Evolutionary conservation across 177 flowering plant species (phyloP).

Genomic region (Vitis hybrid): DNA sequence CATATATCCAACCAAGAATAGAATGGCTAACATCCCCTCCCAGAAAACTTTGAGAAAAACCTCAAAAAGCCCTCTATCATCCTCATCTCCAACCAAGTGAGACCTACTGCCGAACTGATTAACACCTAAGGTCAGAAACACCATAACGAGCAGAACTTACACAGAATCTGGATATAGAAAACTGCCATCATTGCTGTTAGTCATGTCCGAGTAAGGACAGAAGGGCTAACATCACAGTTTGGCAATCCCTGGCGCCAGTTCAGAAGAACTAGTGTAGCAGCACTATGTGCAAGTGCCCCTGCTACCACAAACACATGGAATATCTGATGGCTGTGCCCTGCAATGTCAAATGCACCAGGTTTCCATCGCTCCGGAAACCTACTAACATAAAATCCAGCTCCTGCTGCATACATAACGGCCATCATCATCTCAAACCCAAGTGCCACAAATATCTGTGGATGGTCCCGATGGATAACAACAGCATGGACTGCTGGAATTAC

Average conservation of each 20-base stretch:
- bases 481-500: slow-evolving; percentile 82
- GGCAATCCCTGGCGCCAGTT: slow-evolving; percentile 60
- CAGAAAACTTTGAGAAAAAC: too few relatives aligned
- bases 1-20: too few relatives aligned
- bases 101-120: too few relatives aligned
- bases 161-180: background rate
- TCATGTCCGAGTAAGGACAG: background rate
- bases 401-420: slow-evolving; percentile 65
- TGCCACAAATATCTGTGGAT: slow-evolving; percentile 45
- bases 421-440: slow-evolving; percentile 69
- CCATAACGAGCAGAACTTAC: too few relatives aligned
- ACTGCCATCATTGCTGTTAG: background rate
- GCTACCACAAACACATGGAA: slow-evolving; percentile 86
- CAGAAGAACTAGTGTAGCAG: slow-evolving; percentile 58
- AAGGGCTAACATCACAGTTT: slow-evolving; percentile 23
- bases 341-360: slow-evolving; percentile 87
- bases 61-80: too few relatives aligned
- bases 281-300: slow-evolving; percentile 78
- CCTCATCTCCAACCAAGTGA: too few relatives aligned
- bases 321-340: slow-evolving; percentile 97
- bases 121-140: too few relatives aligned
- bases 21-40: too few relatives aligned
- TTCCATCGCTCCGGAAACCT: slow-evolving; percentile 88
- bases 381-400: slow-evolving; percentile 65
- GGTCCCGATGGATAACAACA: slow-evolving; percentile 47